Evolutionary conservation across 768 basidiomycete genomes (phyloP).

Genomic region (Termitomyces sp.): DNA sequence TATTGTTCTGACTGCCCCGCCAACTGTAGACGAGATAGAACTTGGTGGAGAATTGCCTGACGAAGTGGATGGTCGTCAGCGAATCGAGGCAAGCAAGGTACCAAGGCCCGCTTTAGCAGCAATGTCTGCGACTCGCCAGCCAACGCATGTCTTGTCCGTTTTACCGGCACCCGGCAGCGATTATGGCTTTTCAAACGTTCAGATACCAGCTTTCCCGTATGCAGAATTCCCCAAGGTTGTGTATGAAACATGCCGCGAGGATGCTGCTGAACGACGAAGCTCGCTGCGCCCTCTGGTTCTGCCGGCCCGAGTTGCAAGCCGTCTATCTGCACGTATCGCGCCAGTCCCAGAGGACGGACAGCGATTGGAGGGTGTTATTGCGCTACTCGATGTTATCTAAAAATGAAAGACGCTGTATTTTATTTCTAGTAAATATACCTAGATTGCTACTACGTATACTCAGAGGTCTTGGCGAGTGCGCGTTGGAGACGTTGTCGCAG

Average conservation of each 20-base stretch:
- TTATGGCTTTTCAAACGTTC: background rate
- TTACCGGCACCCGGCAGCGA: background rate
- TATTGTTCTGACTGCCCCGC: constrained; percentile 13
- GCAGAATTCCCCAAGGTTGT: constrained; percentile 3
- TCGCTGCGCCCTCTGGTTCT: constrained; percentile 1
- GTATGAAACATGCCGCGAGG: background rate
- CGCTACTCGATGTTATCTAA: constrained; percentile 5
- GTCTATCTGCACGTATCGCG: background rate
- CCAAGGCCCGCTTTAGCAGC: background rate
- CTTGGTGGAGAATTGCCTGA: background rate
- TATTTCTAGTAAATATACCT: background rate
- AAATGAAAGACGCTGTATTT: background rate
- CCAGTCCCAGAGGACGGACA: background rate
- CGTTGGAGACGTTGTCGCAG: constrained; percentile 22
- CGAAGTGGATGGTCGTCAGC: background rate
- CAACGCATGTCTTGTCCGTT: background rate
- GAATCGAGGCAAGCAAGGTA: background rate
- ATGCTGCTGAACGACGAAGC: background rate
- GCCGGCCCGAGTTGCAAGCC: no score
- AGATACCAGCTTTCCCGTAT: background rate
- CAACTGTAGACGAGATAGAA: background rate
- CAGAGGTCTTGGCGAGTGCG: constrained; percentile 20
- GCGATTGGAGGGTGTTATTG: constrained; percentile 13
- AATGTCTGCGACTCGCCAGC: background rate
- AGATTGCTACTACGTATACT: background rate